Conservation (phyloP, 306 rosid genomes). For the Vicia faba region DNA sequence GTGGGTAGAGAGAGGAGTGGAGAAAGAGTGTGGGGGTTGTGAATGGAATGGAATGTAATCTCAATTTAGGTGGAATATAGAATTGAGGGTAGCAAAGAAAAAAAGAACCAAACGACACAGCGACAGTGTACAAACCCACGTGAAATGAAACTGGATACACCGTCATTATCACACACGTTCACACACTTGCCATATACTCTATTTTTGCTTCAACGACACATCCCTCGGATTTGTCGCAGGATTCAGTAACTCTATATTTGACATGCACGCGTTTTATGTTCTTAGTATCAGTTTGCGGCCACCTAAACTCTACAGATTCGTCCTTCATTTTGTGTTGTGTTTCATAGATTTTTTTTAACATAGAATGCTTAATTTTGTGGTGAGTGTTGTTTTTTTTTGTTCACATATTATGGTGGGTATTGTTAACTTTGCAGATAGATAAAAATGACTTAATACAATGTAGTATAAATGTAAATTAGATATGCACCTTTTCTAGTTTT, state of each 20-base stretch:
- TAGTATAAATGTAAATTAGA: too few species aligned
- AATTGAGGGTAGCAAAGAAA: conserved; percentile 18
- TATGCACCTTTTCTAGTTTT: too few species aligned
- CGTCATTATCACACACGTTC: conserved; percentile 38
- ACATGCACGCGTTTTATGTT: conserved; percentile 18
- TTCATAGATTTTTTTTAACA: neutral
- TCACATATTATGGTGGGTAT: neutral
- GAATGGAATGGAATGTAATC: conserved; percentile 34
- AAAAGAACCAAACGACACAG: conserved; percentile 25
- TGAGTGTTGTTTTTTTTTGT: too few species aligned
- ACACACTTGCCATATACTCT: conserved; percentile 29
- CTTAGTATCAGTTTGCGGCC: neutral
- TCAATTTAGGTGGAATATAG: conserved; percentile 2
- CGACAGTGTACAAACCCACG: conserved; percentile 42
- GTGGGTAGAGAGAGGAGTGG: neutral
- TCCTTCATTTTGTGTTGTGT: neutral
- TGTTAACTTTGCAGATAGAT: neutral
- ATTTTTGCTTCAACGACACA: conserved; percentile 34
- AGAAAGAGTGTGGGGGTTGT: neutral
- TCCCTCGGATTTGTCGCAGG: neutral
- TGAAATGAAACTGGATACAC: conserved; percentile 36
- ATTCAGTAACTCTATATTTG: neutral
- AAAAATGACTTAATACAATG: too few species aligned
- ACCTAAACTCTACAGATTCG: neutral
- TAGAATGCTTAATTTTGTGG: too few species aligned